Evolutionary conservation across 2,329 filamentous ascomycete genomes (phyloP).

Genomic region (Claviceps humidiphila): DNA sequence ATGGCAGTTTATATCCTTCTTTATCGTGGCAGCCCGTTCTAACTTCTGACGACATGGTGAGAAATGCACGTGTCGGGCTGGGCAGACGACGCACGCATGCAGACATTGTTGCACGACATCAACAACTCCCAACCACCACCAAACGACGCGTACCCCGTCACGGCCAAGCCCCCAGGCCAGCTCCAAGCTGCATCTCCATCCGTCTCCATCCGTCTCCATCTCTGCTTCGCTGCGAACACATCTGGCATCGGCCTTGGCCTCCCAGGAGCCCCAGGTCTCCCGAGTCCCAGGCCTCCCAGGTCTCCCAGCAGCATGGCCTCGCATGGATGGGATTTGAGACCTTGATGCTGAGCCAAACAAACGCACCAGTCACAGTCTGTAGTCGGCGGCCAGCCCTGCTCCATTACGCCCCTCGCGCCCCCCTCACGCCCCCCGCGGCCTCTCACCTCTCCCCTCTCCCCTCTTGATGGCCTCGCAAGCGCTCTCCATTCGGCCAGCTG

Average conservation of each 20-base stretch:
- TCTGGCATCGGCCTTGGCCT: neutral
- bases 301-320: neutral
- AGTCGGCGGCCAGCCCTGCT: too few species aligned
- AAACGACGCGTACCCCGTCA: neutral
- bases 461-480: neutral
- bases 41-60: too few species aligned
- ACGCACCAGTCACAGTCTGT: neutral
- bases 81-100: neutral
- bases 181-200: neutral
- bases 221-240: neutral
- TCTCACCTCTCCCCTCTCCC: too few species aligned
- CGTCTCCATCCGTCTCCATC: neutral
- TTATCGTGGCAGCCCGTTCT: too few species aligned
- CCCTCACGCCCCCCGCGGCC: too few species aligned
- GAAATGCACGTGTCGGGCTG: too few species aligned
- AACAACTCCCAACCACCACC: neutral
- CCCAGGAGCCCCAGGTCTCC: neutral
- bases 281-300: neutral
- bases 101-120: neutral
- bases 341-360: neutral
- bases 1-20: too few species aligned
- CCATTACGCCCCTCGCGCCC: too few species aligned
- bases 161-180: neutral
- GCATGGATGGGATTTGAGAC: neutral
- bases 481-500: neutral